phyloP scores from a whole-genome alignment of 352 stramenopile species.

The Phytopythium litorale region DNA sequence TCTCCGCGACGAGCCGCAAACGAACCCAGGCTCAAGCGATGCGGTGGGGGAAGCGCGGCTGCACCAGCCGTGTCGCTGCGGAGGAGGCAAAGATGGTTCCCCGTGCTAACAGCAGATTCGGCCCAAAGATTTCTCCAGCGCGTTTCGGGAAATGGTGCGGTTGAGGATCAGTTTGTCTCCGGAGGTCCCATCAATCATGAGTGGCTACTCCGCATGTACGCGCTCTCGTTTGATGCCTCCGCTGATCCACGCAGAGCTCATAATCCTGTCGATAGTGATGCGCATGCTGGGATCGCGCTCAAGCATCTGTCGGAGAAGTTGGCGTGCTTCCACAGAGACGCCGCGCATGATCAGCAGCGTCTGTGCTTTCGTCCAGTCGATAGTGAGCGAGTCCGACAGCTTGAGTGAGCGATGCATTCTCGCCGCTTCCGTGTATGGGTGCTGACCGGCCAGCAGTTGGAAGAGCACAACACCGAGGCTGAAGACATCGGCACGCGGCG shows the following conservation, averaged over 20 bases:
- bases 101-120: too few species aligned
- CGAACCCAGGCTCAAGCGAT: too few species aligned
- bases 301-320: conserved; percentile 42
- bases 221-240: background rate
- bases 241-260: conserved; percentile 21
- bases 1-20: too few species aligned
- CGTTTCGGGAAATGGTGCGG: too few species aligned
- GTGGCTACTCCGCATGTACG: too few species aligned
- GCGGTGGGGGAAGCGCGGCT: too few species aligned
- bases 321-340: conserved; percentile 25
- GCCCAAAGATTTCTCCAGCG: too few species aligned
- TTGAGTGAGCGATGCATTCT: conserved; percentile 21
- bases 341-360: conserved; percentile 17
- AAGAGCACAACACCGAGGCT: conserved; percentile 59
- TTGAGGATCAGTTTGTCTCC: too few species aligned
- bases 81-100: too few species aligned
- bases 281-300: conserved; percentile 24
- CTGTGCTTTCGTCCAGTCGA: conserved; percentile 42
- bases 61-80: too few species aligned
- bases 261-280: conserved; percentile 30
- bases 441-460: conserved; percentile 50
- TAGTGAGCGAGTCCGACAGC: conserved; percentile 35
- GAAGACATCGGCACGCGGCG: conserved; percentile 46
- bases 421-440: conserved; percentile 37
- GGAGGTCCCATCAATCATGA: too few species aligned